Base-by-base conservation (phyloP, 2,329 filamentous ascomycete genomes). In the Aspergillus sp. region DNA sequence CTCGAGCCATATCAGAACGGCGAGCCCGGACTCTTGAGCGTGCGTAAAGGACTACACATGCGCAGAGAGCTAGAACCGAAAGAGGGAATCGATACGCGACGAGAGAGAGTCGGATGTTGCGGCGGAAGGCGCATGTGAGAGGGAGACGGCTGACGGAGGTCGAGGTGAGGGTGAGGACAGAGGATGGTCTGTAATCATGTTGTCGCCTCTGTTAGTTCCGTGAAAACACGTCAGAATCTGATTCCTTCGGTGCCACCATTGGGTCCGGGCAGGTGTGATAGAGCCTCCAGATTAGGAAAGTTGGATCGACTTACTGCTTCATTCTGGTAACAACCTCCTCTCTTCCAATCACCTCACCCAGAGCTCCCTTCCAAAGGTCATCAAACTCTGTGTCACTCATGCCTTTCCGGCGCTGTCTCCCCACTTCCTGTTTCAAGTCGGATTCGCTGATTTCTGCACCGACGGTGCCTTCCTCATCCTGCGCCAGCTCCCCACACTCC, bases 331-430 rank as follows among this genome's bases (percentile, higher is more conserved):
- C 75, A 47, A 89, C 77, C 73, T 90, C 87, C 49, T 90, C 87
- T 54, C 84, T 80, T 19, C 78, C 77, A 41, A 83, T 70, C 32
- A 84, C 76, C 54, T 83, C 81, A 11, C 80, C 80, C 49, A 83
- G 70, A 10, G 82, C 81, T 27, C 78, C 78, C 61, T 78, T 77
- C 80, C 80, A 84, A 7, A 99, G 85, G 60, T 96, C 91, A 67
- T 98, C 92, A 71, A 99, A 97, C 73, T 98, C 94, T 44, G 90
- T 84, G 70, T 92, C 88, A 65, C 84, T 90, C 86, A 97, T 91
- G 64, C 89, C 88, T 80, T 90, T 94, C 73, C 88, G 90, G 64
- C 90, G 87, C 80, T 90, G 91, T 67, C 87, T 85, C 67, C 84
- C 86, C 64, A 97, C 87, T 59, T 87, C 85, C 64, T 89, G 81